These are phyloP conservation scores for Colletotrichum phormii DNA, from an alignment of 2,329 filamentous ascomycete genomes.

Conservation along the genomic window DNA sequence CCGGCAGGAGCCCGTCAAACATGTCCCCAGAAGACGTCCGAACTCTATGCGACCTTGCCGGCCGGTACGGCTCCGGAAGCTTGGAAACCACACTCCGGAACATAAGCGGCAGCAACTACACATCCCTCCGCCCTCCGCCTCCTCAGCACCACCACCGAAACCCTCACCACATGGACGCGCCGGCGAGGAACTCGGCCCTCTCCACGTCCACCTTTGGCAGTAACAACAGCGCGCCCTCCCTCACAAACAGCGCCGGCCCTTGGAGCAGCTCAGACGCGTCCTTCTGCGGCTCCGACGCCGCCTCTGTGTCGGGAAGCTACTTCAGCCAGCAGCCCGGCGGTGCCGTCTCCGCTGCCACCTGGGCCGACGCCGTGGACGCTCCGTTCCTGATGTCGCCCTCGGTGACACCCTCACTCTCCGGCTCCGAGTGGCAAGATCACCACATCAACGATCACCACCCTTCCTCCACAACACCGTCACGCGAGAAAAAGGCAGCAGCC, in stretches of 20 bases:
- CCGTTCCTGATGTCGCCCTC: slow-evolving; percentile 55
- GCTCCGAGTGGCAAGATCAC: slow-evolving; percentile 28
- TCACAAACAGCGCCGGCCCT: slow-evolving; percentile 40
- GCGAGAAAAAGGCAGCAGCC: slow-evolving; percentile 48
- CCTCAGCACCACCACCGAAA: neutral
- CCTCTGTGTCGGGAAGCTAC: slow-evolving; percentile 51
- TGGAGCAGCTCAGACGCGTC: slow-evolving; percentile 57
- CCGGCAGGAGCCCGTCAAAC: neutral
- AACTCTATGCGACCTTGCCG: slow-evolving; percentile 17
- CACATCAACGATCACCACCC: slow-evolving; percentile 10
- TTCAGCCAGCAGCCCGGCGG: slow-evolving; percentile 16
- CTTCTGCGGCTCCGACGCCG: slow-evolving; percentile 52
- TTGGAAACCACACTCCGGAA: slow-evolving; percentile 14
- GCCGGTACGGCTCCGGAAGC: slow-evolving; percentile 23
- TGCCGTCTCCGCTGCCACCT: slow-evolving; percentile 43
- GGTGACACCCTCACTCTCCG: slow-evolving; percentile 35
- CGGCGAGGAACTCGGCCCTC: slow-evolving; percentile 47
- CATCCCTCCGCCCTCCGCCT: neutral
- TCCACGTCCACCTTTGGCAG: slow-evolving; percentile 56
- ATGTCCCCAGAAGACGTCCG: slow-evolving; percentile 27
- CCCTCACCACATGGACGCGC: neutral
- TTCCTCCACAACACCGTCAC: slow-evolving; percentile 40
- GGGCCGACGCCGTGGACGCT: slow-evolving; percentile 49
- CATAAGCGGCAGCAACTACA: slow-evolving; percentile 8
- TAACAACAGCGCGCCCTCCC: slow-evolving; percentile 52